phyloP scores from a whole-genome alignment of 192 early-diverging fungal species.

The Chytriomyces hyalinus region DNA sequence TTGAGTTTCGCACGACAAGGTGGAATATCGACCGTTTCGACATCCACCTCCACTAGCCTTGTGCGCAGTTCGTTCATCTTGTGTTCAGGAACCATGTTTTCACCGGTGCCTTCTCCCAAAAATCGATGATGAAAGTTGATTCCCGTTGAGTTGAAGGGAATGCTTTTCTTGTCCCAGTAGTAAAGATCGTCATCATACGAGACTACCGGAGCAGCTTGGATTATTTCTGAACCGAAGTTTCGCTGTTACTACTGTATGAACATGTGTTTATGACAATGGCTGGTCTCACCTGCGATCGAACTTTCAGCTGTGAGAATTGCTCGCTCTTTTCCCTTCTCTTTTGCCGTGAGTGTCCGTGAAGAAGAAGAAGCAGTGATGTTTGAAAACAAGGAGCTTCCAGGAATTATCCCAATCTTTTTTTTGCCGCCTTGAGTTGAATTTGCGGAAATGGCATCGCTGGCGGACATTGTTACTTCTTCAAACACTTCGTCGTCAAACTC shows the following conservation, averaged over 20 bases:
- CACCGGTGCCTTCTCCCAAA: conserved; percentile 23
- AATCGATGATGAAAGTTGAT: conserved; percentile 30
- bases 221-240: conserved; percentile 10
- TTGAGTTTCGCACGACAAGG: conserved; percentile 22
- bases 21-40: conserved; percentile 13
- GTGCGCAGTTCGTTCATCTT: conserved; percentile 21
- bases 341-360: not conserved
- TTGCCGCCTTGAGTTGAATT: not conserved
- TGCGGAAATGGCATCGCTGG: not conserved
- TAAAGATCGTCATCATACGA: conserved; percentile 25
- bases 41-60: conserved; percentile 12
- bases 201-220: conserved; percentile 29
- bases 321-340: not conserved
- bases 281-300: conserved; percentile 7
- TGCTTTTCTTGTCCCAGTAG: conserved; percentile 34
- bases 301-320: conserved; percentile 1
- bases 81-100: conserved; percentile 26
- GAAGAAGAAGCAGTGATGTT: not conserved
- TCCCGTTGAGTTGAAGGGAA: conserved; percentile 26
- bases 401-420: not conserved
- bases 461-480: conserved; percentile 14
- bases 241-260: not conserved
- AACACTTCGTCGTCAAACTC: conserved; percentile 25
- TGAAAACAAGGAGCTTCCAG: not conserved
- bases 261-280: not conserved